Base-by-base conservation (phyloP, 2,329 filamentous ascomycete species). In the Venturia aucupariae region DNA sequence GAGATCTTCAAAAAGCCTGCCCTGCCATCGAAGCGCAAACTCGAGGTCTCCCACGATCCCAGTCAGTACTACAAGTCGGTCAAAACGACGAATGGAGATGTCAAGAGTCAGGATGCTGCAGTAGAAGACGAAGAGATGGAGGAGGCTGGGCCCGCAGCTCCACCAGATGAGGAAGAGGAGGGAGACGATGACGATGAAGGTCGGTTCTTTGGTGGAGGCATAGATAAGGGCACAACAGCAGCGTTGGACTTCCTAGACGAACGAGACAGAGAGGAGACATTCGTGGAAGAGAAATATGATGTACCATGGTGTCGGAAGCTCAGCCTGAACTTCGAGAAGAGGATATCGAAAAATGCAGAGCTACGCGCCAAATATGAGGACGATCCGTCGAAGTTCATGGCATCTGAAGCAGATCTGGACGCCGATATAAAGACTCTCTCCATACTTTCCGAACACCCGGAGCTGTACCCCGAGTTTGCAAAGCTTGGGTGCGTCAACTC, bases 181-280 rank as follows among this genome's bases (percentile, higher is more conserved):
- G 82, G 83, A 13, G 78, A 78, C 10, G 90, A 93, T 69, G 92
- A 96, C 70, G 91, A 96, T 63, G 94, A 96, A 68, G 94, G 93
- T 0, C 87, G 94, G 13, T 99, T 99, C 79, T 99, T 97, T 70
- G 94, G 93, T 54, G 90, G 92, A 63, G 94, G 94, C 41, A 88
- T 99, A 70, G 90, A 88, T 32, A 83, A 87, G 65, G 83, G 90
- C 68, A 91, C 95, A 68, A 87, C 86, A 2, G 85, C 92, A 69
- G 90, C 94, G 24, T 82, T 99, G 71, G 90, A 97, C 75, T 97
- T 89, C 72, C 85, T 99, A 67, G 91, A 97, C 67, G 80, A 84
- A 65, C 81, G 85, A 68, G 86, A 88, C 62, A 78, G 79, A 60
- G 81, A 79, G 32, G 80, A 80, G 24, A 72, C 74, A 38, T 78